Evolutionary conservation across 768 basidiomycete genomes (phyloP).

Genomic region (Mycena leptocephala): DNA sequence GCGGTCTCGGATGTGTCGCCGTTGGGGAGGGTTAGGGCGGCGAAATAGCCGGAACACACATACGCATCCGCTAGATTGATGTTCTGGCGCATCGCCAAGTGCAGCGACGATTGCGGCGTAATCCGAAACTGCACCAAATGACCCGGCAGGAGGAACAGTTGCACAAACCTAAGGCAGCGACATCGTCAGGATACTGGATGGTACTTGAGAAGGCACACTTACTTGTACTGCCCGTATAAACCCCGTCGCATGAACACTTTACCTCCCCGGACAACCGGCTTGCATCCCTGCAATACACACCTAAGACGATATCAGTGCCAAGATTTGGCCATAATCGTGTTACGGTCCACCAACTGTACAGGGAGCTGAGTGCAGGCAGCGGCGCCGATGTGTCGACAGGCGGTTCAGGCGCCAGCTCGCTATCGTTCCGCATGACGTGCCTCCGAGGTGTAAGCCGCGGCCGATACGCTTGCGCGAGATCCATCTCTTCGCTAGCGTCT

Average conservation of each 20-base stretch:
- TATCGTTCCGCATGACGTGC: slow-evolving; percentile 57
- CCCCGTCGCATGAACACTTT: slow-evolving; percentile 83
- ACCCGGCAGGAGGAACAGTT: slow-evolving; percentile 84
- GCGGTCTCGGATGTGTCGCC: slow-evolving; percentile 70
- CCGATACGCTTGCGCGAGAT: slow-evolving; percentile 74
- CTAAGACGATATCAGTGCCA: background rate
- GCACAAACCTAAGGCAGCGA: slow-evolving; percentile 66
- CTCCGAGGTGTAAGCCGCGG: slow-evolving; percentile 74
- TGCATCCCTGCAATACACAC: slow-evolving; percentile 86
- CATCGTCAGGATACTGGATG: background rate
- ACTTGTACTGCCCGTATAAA: slow-evolving; percentile 86
- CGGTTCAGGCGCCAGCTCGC: slow-evolving; percentile 64
- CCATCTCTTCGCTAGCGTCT: slow-evolving; percentile 89
- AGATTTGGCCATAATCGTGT: background rate
- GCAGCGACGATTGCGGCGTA: slow-evolving; percentile 69
- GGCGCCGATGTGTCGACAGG: slow-evolving; percentile 69
- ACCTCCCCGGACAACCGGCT: slow-evolving; percentile 81
- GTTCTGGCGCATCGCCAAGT: slow-evolving; percentile 68
- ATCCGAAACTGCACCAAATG: slow-evolving; percentile 83
- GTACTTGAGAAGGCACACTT: slow-evolving; percentile 41
- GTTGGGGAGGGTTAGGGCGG: slow-evolving; percentile 74
- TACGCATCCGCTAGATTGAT: slow-evolving; percentile 83
- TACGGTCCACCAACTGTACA: slow-evolving; percentile 82
- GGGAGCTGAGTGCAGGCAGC: slow-evolving; percentile 69
- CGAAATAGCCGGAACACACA: slow-evolving; percentile 90